phyloP scores from a whole-genome alignment of 2,329 filamentous ascomycete species.

The Sporothrix schenckii region DNA sequence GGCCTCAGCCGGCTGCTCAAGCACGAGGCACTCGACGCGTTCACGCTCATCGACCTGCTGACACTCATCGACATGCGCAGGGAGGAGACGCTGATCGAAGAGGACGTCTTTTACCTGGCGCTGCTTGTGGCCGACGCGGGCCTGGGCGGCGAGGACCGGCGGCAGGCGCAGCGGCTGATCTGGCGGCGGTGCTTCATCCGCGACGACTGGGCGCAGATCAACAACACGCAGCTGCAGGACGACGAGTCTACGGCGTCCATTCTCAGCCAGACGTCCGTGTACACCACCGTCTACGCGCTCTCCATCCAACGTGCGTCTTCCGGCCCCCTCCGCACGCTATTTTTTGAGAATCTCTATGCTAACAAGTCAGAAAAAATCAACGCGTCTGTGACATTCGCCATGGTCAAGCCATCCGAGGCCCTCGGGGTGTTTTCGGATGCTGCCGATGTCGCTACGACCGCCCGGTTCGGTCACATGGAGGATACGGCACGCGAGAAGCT shows the following conservation, averaged over 20 bases:
- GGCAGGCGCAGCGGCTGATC: constrained; percentile 64
- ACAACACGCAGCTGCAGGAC: constrained; percentile 73
- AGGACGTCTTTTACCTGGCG: constrained; percentile 74
- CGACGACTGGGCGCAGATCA: constrained; percentile 82
- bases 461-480: constrained; percentile 60
- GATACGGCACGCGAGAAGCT: constrained; percentile 68
- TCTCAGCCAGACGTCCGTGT: constrained; percentile 68
- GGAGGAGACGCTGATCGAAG: constrained; percentile 56
- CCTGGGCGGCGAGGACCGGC: constrained; percentile 59
- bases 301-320: constrained; percentile 62
- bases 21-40: constrained; percentile 69
- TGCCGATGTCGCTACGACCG: constrained; percentile 52
- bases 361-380: constrained; percentile 38
- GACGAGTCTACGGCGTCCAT: constrained; percentile 68
- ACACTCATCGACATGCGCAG: constrained; percentile 65
- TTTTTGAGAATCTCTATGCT: constrained; percentile 36
- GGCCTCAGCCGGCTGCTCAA: constrained; percentile 70
- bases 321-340: neutral
- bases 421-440: constrained; percentile 64
- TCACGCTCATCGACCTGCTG: constrained; percentile 71
- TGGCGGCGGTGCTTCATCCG: constrained; percentile 86
- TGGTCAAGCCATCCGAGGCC: constrained; percentile 56
- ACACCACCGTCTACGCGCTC: constrained; percentile 66
- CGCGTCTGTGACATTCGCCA: constrained; percentile 46
- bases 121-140: constrained; percentile 63